Base-by-base conservation (phyloP, 768 basidiomycete species). In the Porphyrellus cyaneotinctus region DNA sequence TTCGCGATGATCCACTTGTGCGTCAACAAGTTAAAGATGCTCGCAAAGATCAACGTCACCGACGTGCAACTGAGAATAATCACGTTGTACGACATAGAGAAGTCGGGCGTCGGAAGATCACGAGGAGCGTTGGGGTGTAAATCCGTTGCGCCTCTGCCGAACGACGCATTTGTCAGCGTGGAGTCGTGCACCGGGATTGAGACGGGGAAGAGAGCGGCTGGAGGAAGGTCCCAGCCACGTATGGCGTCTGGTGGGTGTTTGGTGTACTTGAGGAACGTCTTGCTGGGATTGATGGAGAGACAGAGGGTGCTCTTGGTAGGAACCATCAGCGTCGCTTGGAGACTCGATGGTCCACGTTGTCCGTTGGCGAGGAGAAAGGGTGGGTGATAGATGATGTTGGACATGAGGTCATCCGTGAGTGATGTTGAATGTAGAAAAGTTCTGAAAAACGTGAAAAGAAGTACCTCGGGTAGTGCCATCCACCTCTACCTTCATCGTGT, bases 41-140 rank as follows among this genome's bases (percentile, higher is more conserved):
- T 90, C 52, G 95, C 97, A 70, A 99, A 98, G 49, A 95, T 84
- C 58, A 97, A 82, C 42, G 95, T 93, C 47, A 97, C 80, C 37
- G 97, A 74, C 11, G 92, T 93, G 65, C 88, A 91, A 53, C 82
- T 93, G 76, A 98, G 88, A 63, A 97, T 97, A 70, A 98, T 97
- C 43, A 98, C 95, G 72, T 98, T 99, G 74, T 98, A 98, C 1
- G 97, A 95, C 97, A 98, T 98, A 69, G 91, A 94, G 68, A 98
- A 98, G 69, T 98, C 97, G 0, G 95, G 97, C 32, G 92, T 93
- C n/a, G 95, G 88, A n/a, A 97, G 80, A 68, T 95, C 92, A 95
- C 82, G 33, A 98, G 82, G 23, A 95, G 77, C 10, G 85, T 79
- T 0, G 82, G 76, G 2, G 91, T 93, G 69, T 95, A 95, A 41